Conservation (phyloP, 306 rosid genomes). For the Prunus mongolica region DNA sequence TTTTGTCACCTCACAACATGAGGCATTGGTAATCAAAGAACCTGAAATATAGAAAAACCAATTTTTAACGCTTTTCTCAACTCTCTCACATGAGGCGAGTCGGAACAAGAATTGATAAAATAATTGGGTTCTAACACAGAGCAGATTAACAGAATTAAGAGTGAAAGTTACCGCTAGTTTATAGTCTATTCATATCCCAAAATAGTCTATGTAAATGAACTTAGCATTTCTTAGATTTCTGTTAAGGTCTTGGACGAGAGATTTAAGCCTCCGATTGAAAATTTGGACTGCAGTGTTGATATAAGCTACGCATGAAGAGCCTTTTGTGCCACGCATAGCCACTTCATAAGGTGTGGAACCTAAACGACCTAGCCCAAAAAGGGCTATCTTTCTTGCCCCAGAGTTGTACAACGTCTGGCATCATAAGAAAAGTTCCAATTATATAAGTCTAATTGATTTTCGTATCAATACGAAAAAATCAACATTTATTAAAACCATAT, state of each 20-base stretch:
- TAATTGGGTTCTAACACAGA: too few relatives aligned
- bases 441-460: too few relatives aligned
- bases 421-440: neutral
- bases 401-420: slow-evolving; percentile 3
- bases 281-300: slow-evolving; percentile 23
- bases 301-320: slow-evolving; percentile 7
- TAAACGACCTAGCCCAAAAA: neutral
- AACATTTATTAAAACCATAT: too few relatives aligned
- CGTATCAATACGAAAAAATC: too few relatives aligned
- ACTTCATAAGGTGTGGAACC: slow-evolving; percentile 33
- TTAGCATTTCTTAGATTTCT: slow-evolving; percentile 2
- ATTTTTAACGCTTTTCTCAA: too few relatives aligned
- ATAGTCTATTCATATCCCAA: neutral
- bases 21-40: too few relatives aligned
- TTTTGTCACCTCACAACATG: too few relatives aligned
- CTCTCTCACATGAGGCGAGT: too few relatives aligned
- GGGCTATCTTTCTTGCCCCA: slow-evolving; percentile 27
- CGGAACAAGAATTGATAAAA: too few relatives aligned
- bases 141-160: too few relatives aligned
- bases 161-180: too few relatives aligned
- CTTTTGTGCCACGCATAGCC: neutral
- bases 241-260: slow-evolving; percentile 24
- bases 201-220: slow-evolving; percentile 23
- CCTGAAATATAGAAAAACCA: too few relatives aligned
- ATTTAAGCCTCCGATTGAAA: slow-evolving; percentile 30